Base-by-base conservation (phyloP, 2,329 filamentous ascomycete species). In the Fusarium hainanense region DNA sequence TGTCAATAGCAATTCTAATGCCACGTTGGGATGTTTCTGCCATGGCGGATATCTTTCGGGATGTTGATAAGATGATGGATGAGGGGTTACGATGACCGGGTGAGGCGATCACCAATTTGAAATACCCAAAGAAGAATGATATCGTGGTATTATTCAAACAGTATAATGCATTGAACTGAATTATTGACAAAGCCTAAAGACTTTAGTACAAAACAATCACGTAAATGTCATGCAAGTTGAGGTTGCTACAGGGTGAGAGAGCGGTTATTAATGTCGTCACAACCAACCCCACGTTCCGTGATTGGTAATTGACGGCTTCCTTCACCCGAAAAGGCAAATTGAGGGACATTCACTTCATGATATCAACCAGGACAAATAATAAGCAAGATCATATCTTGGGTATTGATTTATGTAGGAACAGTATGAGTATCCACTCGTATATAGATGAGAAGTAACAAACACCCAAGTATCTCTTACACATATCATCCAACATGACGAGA, bases 1-100 rank as follows among this genome's bases (percentile, higher is more conserved):
- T 90, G 75, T 88, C 87, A 62, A 94, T 94, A 71, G 92, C 91
- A 72, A 94, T 93, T 76, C 90, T 89, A 74, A 93, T 89, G 60
- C 90, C 90, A 67, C 88, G 85, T 70, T 77, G 80, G 21, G 74
- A 56, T 51, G 71, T 60, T 20, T 78, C 74, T 47, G 77, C 73
- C 82, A 85, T 84, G 56, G 43, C 55, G 52, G 46, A 58, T 48
- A 49, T 50, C 52, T 40, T 48, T 58, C 32, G 42, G 54, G 34
- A 51, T 58, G 40, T 59, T 44, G 48, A 60, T 65, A 62, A 55
- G 52, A 44, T 49, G 63, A 60, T 56, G 67, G 63, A 60, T 56
- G 67, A 72, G 58, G 46, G 55, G 63, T 52, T 54, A 57, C 40
- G 18, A 16, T 13, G 34, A 37, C 13, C 20, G 8, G 16, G 23